A percentile compares a stretch with the other conserved stretches of the same genome.
Conservation (phyloP, 192 early-diverging fungal species). For the Coemansia sp. region DNA sequence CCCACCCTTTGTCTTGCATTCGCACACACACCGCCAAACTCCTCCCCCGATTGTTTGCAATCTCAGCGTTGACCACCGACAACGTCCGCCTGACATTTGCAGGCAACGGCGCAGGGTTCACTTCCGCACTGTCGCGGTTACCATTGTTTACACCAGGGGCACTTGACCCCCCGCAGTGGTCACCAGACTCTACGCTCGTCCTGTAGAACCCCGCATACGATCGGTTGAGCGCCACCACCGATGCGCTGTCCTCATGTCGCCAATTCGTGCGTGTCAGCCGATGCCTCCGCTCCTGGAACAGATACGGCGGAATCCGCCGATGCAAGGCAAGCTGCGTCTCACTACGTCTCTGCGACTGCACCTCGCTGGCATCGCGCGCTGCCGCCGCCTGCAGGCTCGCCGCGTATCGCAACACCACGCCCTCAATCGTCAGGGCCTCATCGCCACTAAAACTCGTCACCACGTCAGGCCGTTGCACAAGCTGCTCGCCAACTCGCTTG, state of each 20-base stretch:
- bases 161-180: not conserved
- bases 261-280: slow-evolving; percentile 16
- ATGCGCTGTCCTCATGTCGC: not conserved
- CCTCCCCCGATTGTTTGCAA: slow-evolving; percentile 1
- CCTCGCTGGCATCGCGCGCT: slow-evolving; percentile 21
- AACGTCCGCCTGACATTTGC: slow-evolving; percentile 21
- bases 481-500: not conserved
- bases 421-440: slow-evolving; percentile 20
- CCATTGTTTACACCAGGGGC: not conserved
- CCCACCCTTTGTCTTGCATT: slow-evolving; percentile 54
- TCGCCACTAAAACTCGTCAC: slow-evolving; percentile 1
- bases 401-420: slow-evolving; percentile 32
- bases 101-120: slow-evolving; percentile 1
- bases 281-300: slow-evolving; percentile 2
- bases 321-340: slow-evolving; percentile 16
- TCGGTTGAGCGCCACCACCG: slow-evolving; percentile 19
- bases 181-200: not conserved
- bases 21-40: slow-evolving; percentile 25
- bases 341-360: not conserved
- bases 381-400: slow-evolving; percentile 39
- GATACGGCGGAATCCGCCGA: slow-evolving; percentile 36
- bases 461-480: not conserved
- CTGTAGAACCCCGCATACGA: slow-evolving; percentile 18
- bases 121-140: not conserved
- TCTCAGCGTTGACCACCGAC: slow-evolving; percentile 23